A percentile compares a stretch with the other conserved stretches of the same genome.
Evolutionary conservation across 2,329 filamentous ascomycete species (phyloP).

Genomic region (Fusarium subtropicale): DNA sequence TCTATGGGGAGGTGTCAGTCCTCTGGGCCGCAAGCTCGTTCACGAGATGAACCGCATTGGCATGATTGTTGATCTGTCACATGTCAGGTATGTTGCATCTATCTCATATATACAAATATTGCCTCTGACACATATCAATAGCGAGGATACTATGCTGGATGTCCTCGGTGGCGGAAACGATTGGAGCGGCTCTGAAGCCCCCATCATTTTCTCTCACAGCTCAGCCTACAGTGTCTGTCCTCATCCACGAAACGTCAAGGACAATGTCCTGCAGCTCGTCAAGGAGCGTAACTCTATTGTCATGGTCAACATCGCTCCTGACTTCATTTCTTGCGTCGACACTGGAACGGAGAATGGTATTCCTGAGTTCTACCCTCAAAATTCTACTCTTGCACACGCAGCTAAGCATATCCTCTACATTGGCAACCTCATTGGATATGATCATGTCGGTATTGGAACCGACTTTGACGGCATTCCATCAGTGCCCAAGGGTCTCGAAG

Average conservation of each 20-base stretch:
- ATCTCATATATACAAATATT: background rate
- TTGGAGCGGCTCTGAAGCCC: constrained; percentile 80
- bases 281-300: constrained; percentile 79
- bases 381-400: constrained; percentile 81
- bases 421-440: constrained; percentile 83
- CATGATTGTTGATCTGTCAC: constrained; percentile 91
- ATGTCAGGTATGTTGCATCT: constrained; percentile 60
- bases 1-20: constrained; percentile 78
- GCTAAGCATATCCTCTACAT: constrained; percentile 86
- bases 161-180: constrained; percentile 73
- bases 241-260: constrained; percentile 90
- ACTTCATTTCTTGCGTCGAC: constrained; percentile 81
- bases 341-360: constrained; percentile 70
- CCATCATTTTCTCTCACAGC: constrained; percentile 90
- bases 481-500: constrained; percentile 80
- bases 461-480: constrained; percentile 84
- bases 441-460: constrained; percentile 87
- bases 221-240: constrained; percentile 84
- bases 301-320: constrained; percentile 90
- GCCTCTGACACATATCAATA: constrained; percentile 34
- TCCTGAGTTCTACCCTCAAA: constrained; percentile 73
- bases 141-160: constrained; percentile 85
- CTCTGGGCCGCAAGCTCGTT: constrained; percentile 74
- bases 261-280: constrained; percentile 82
- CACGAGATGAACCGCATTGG: constrained; percentile 94